Evolutionary conservation across 2,329 filamentous ascomycete species (phyloP), one percentile per base, ranked within the genome.

Genomic region (Aureobasidium sp.): DNA sequence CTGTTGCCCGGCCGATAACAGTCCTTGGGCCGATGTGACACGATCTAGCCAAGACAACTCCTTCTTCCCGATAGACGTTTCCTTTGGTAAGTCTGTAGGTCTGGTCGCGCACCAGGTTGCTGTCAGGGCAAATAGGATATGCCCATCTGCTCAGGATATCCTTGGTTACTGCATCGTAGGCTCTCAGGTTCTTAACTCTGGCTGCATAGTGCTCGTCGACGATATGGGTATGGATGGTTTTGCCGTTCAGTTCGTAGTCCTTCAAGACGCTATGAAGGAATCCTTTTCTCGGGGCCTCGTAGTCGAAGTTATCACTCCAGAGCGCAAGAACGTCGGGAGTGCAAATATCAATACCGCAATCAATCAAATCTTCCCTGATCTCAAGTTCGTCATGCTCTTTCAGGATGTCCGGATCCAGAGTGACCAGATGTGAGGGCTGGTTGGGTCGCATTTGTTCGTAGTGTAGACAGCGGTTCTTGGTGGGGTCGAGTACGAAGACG

Each of bases 281-380:
- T 69, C 96, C 91, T 69, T 87, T 88, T 60, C 92, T 84, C 1
- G 93, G 91, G 8, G 91, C 82, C 72, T 97, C 91, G 73, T 96
- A 97, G 73, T 99, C 93, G 69, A 97, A 99, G 71, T 92, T 96
- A 75, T 99, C 94, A 9, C 91, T 94, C 90, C 94, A 99, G 62
- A 97, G 78, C 8, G 92, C 92, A 47, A 97, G 82, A 9, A 97
- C 92, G 71, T 97, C 94, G 0, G 93, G 92, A 1, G 94, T 97
- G 75, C 93, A 97, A 66, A 99, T 97, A 72, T 99, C 94, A 69
- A 99, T 94, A 58, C 90, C 89, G 67, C 91, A 92, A 74, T 99
- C 94, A 64, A 97, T 89, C 63, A 99, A 78, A 74, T 99, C 93
- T 65, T 88, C 85, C 44, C 92, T 86, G 25, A 97, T 80, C 68